Conservation (phyloP, 116 monocot species). For the Phalaenopsis hybrid region DNA sequence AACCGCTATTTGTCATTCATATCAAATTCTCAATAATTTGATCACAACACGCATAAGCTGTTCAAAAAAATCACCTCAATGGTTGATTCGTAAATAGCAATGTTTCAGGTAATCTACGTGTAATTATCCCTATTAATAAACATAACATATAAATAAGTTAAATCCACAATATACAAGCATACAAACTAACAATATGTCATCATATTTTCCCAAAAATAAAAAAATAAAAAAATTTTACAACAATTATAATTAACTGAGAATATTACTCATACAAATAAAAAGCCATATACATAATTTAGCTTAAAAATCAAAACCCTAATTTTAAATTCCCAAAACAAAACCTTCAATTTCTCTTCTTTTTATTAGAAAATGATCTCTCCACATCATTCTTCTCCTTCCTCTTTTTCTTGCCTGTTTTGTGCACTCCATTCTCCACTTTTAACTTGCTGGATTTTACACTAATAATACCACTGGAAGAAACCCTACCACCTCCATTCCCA, state of each 20-base stretch:
- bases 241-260: not conserved
- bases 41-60: no score
- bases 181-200: no score
- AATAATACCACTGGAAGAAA: slow-evolving; percentile 58
- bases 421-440: slow-evolving; percentile 24
- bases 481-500: slow-evolving; percentile 34
- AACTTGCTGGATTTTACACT: slow-evolving; percentile 64
- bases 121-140: no score
- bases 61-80: no score
- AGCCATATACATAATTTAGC: not conserved
- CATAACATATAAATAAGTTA: no score
- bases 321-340: not conserved
- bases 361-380: slow-evolving; percentile 23
- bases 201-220: no score
- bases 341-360: slow-evolving; percentile 38
- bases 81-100: no score
- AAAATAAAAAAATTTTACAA: no score
- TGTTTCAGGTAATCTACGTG: no score
- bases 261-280: not conserved
- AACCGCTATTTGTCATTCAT: no score
- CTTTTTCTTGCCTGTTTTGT: slow-evolving; percentile 23
- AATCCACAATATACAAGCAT: no score
- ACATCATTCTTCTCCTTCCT: slow-evolving; percentile 36
- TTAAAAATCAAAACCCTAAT: not conserved
- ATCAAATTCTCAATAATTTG: no score